phyloP scores from a whole-genome alignment of 306 rosid genomes.

The Cicer arietinum region DNA sequence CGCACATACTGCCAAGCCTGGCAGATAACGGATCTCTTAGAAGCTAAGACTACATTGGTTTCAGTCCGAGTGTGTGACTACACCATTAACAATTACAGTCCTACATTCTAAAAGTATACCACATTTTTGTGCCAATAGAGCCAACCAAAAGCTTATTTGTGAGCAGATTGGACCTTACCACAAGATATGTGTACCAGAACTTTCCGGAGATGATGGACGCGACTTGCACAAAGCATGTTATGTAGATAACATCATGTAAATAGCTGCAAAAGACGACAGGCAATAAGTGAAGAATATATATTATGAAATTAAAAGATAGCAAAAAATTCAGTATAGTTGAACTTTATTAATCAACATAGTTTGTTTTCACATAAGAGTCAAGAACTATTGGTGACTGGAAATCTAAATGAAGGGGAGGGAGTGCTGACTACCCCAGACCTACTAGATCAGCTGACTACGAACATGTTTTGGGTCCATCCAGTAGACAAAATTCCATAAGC shows the following conservation, averaged over 20 bases:
- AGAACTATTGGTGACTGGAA: neutral
- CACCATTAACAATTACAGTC: constrained; percentile 11
- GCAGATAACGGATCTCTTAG: neutral
- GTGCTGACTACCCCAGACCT: neutral
- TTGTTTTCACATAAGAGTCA: constrained; percentile 7
- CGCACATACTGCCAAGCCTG: neutral
- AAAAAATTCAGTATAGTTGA: neutral
- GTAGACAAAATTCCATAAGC: neutral
- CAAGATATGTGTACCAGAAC: constrained; percentile 84
- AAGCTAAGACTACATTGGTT: constrained; percentile 12
- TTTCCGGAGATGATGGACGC: constrained; percentile 89
- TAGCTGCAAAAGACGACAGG: constrained; percentile 61
- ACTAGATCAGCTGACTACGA: neutral
- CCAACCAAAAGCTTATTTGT: constrained; percentile 16
- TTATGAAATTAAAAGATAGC: constrained; percentile 1
- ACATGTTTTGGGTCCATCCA: neutral
- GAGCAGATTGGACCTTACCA: constrained; percentile 59
- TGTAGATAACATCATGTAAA: constrained; percentile 87
- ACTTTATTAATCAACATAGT: neutral
- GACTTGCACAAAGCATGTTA: constrained; percentile 93
- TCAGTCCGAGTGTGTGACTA: neutral
- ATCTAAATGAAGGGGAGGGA: constrained; percentile 1
- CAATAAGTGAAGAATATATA: constrained; percentile 26
- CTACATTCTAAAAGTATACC: constrained; percentile 11
- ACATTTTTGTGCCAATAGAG: constrained; percentile 24